Evolutionary conservation across 2,329 filamentous ascomycete genomes (phyloP).

Genomic region (Catunica adiposa): DNA sequence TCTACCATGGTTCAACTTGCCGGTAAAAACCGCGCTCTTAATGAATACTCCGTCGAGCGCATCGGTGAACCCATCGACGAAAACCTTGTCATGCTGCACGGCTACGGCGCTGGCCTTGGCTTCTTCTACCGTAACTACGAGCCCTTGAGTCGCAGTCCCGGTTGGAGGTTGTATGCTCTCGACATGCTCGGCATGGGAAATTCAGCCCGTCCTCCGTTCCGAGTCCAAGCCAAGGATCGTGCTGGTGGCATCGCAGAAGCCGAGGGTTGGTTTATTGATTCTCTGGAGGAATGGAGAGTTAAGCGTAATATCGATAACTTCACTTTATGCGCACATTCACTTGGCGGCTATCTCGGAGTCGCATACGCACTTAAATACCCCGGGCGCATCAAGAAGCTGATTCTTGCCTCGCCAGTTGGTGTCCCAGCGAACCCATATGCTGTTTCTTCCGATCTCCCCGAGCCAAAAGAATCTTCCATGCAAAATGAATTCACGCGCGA

Average conservation of each 20-base stretch:
- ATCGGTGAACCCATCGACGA: conserved; percentile 64
- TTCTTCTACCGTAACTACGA: conserved; percentile 99
- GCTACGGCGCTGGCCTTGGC: conserved; percentile 86
- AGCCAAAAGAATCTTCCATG: conserved; percentile 55
- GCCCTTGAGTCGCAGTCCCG: conserved; percentile 55
- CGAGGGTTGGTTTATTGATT: conserved; percentile 90
- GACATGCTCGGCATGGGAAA: conserved; percentile 93
- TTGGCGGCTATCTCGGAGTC: conserved; percentile 88
- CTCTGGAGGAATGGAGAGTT: conserved; percentile 87
- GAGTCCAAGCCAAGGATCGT: conserved; percentile 64
- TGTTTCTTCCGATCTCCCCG: conserved; percentile 62
- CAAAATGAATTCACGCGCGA: conserved; percentile 67
- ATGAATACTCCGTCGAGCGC: conserved; percentile 83
- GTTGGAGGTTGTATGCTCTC: conserved; percentile 85
- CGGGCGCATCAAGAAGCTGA: conserved; percentile 84
- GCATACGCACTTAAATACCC: conserved; percentile 96
- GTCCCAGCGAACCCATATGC: conserved; percentile 91
- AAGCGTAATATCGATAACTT: conserved; percentile 82
- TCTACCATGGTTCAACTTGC: conserved; percentile 69
- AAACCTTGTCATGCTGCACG: conserved; percentile 87
- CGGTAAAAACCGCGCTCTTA: conserved; percentile 73
- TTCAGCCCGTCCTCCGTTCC: conserved; percentile 59
- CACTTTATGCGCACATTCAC: conserved; percentile 79
- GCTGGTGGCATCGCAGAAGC: conserved; percentile 72
- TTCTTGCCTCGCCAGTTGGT: conserved; percentile 84